Conservation (phyloP, 140 eudicot genomes). For the Ambrosia hybrid region DNA sequence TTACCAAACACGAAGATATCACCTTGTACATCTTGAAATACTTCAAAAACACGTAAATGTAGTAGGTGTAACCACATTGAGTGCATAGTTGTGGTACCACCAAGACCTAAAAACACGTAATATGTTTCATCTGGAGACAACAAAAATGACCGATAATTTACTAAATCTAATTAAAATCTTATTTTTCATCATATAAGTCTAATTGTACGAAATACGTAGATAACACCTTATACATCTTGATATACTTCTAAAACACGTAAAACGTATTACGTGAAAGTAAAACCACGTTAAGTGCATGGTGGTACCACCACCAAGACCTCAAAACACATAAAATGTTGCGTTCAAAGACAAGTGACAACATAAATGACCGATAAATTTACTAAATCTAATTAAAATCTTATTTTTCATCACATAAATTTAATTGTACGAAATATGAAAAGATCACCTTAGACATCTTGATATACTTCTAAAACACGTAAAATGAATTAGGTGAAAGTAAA, state of each 20-base stretch:
- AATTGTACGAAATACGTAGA: background rate
- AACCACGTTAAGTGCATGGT: constrained; percentile 19
- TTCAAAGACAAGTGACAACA: background rate
- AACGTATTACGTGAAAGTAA: background rate
- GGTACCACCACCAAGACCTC: background rate
- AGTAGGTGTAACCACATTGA: background rate
- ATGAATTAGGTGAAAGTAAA: no score
- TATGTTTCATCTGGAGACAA: background rate
- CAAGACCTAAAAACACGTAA: background rate
- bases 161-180: background rate
- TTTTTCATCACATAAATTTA: no score
- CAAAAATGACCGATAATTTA: background rate
- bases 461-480: no score
- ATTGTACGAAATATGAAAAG: no score
- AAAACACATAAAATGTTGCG: background rate
- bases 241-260: background rate
- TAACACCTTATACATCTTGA: background rate
- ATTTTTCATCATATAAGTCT: constrained; percentile 4
- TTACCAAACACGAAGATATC: background rate
- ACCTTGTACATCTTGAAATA: background rate
- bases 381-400: background rate
- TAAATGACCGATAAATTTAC: background rate
- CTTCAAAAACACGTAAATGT: constrained; percentile 4
- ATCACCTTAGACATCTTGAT: no score
- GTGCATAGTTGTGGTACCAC: constrained; percentile 5